A percentile compares a stretch with the other conserved stretches of the same genome.
Evolutionary conservation across 805 yeast species (phyloP).

Genomic region (Vanderwaltozyma tropicalis): DNA sequence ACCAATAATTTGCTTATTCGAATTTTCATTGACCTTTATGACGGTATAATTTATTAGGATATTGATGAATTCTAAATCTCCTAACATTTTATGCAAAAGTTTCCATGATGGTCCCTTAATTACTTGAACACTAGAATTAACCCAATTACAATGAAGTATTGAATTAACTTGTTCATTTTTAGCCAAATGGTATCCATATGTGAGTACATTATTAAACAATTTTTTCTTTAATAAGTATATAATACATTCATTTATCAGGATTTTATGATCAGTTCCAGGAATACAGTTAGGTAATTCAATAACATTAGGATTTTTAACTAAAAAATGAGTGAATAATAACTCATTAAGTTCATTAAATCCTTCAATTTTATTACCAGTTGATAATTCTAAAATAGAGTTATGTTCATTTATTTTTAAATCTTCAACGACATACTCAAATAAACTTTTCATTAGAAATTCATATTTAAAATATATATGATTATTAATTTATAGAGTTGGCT

Average conservation of each 20-base stretch:
- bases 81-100: constrained; percentile 31
- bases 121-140: constrained; percentile 31
- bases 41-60: constrained; percentile 32
- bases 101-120: constrained; percentile 39
- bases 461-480: too few relatives aligned
- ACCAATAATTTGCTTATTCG: constrained; percentile 16
- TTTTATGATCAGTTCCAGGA: constrained; percentile 14
- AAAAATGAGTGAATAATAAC: constrained; percentile 6
- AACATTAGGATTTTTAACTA: constrained; percentile 5
- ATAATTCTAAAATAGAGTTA: not conserved
- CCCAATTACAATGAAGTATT: constrained; percentile 24
- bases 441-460: constrained; percentile 6
- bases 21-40: constrained; percentile 8
- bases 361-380: constrained; percentile 3
- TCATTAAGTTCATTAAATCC: constrained; percentile 7
- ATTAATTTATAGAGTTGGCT: too few relatives aligned
- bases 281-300: constrained; percentile 5
- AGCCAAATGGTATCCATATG: constrained; percentile 35
- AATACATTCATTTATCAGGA: constrained; percentile 35
- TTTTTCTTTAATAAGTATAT: constrained; percentile 20
- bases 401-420: constrained; percentile 3
- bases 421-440: constrained; percentile 5
- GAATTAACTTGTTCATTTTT: constrained; percentile 19
- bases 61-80: constrained; percentile 31
- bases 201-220: constrained; percentile 31